Evolutionary conservation across 192 early-diverging fungal species (phyloP), one percentile per base, ranked within the genome.

Genomic region (Haplosporangium gracile): DNA sequence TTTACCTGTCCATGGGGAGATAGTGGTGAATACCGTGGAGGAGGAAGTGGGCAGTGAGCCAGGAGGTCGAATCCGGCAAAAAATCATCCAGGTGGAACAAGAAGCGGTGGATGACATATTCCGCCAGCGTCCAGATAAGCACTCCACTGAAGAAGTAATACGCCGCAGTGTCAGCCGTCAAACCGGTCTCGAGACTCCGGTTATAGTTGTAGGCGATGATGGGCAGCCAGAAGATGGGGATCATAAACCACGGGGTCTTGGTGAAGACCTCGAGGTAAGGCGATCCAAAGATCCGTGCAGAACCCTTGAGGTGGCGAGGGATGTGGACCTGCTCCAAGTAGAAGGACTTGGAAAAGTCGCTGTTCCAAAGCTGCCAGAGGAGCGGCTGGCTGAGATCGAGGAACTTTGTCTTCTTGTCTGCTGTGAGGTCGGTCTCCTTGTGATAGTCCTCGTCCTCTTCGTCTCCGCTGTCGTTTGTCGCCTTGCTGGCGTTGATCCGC

Each of bases 11-110:
- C 97, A 98, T 98, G 15, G 98, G 98, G 39, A 99, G 87, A 88
- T 95, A 98, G 85, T 99, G 97, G 88, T 99, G 98, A 45, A 99
- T 96, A 29, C 98, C 98, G 85, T 99, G 98, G 38, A 97, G 90
- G 82, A 96, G 75, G 85, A 99, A 99, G 81, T 99, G 98, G 10
- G 94, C 75, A 7, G 92, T 88, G 78, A 97, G 91, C 22, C 94
- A 93, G 42, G 93, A 73, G 29, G 93, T 94, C 72, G 96, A 92
- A 83, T 98, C 97, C 40, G 98, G 98, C 55, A 99, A 88, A 75
- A 93, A 87, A 16, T 94, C 92, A 86, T 99, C 98, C 57, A 98
- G 83, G 84, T 99, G 98, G 89, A 99, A 99, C 43, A 97, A 80
- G 88, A 97, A 99, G 16, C 98, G 93, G 88, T 99, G 98, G 57